Evolutionary conservation across 208 protist genomes (phyloP).

Genomic region (Crithidia expoeki): DNA sequence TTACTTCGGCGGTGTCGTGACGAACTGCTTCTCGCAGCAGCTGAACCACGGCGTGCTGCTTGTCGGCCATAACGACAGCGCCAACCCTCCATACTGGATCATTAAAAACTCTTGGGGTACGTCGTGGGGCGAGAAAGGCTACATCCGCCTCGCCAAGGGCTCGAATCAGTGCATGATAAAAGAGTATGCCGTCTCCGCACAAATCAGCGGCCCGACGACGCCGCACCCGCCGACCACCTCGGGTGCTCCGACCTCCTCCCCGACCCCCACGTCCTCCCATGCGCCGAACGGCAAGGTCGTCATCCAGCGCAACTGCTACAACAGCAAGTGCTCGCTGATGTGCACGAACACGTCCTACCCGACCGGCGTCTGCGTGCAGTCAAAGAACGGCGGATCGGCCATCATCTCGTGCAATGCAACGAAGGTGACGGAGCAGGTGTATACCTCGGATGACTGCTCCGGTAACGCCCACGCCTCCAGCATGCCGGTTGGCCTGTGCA

Average conservation of each 20-base stretch:
- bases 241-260: constrained; percentile 16
- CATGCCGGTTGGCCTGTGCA: constrained; percentile 56
- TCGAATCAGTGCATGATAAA: constrained; percentile 83
- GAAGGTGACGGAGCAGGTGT: constrained; percentile 40
- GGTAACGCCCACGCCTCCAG: constrained; percentile 25
- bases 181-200: constrained; percentile 61
- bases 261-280: constrained; percentile 6
- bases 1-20: constrained; percentile 83
- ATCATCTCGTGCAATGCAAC: constrained; percentile 44
- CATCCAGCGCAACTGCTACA: constrained; percentile 46
- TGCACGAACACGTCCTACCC: constrained; percentile 46
- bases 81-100: constrained; percentile 83
- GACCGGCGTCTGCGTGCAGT: constrained; percentile 43
- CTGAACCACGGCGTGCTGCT: constrained; percentile 92
- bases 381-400: constrained; percentile 38
- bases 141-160: constrained; percentile 88
- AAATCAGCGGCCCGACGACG: constrained; percentile 29
- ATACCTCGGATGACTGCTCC: constrained; percentile 37
- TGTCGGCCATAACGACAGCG: constrained; percentile 80
- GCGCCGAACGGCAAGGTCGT: constrained; percentile 22
- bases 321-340: constrained; percentile 39
- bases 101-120: constrained; percentile 92
- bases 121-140: constrained; percentile 89
- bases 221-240: constrained; percentile 27
- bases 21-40: constrained; percentile 57